Base-by-base conservation (phyloP, 306 rosid species). In the Cucurbita pepo region DNA sequence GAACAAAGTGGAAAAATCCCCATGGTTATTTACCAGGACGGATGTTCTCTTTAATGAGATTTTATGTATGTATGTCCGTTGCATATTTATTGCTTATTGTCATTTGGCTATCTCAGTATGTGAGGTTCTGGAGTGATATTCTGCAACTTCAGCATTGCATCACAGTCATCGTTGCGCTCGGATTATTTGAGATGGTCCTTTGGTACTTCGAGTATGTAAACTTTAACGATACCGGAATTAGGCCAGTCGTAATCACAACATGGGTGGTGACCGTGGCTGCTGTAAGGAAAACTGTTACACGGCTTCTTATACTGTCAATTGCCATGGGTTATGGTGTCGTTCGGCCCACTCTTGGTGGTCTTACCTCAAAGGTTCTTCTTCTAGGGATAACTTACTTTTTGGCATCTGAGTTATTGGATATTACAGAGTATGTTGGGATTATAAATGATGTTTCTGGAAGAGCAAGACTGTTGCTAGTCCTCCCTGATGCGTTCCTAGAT, bases 261-360 rank as follows among this genome's bases (percentile, higher is more conserved):
- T 89, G 89, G 90, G 98, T 94, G 77, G 97, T 94, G 76, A 94
- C 96, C 2, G 69, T 94, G 71, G 97, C 92, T 77, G 89, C 92
- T 74, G 78, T 89, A 54, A 86, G 96, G 74, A 90, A 90, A 87
- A 79, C 96, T 55, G 61, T 94, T 74, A 82, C 92, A 48, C 89
- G 96, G 1, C 86, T 94, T 73, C 96, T 94, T 74, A 86, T 94
- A 56, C 96, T 90, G 61, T 83, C 83, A 52, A 91, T 94, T 80
- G 85, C 97, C 34, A 94, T 94, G 98, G 98, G 98, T 69, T 94
- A 94, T 81, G 97, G 98, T 44, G 98, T 94, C 71, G 96, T 94
- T 80, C 84, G 98, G 76, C 96, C 98, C 43, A 94, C 98, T 52
- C 92, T 94, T 59, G 98, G 98, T 71, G 97, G 98, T 75, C 92